Evolutionary conservation across 805 yeast genomes (phyloP).

Genomic region (Metschnikowia kunwiensis): DNA sequence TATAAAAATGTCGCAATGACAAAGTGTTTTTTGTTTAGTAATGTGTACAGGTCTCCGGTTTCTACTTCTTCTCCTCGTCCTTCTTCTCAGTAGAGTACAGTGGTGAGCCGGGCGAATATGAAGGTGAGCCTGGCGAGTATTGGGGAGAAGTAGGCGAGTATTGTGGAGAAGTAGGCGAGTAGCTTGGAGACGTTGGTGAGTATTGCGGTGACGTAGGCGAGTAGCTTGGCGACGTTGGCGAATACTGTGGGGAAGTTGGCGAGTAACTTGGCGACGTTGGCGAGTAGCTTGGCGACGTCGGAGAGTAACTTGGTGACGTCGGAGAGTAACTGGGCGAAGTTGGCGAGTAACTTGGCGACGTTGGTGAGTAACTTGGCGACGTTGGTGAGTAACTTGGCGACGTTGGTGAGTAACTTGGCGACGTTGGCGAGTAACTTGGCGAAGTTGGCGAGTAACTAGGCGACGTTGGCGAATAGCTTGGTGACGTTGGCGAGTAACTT

Average conservation of each 20-base stretch:
- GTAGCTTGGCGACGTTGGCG: conserved; percentile 53
- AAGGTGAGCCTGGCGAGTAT: conserved; percentile 57
- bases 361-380: conserved; percentile 27
- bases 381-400: conserved; percentile 28
- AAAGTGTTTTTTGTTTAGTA: conserved; percentile 1
- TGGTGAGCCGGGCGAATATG: conserved; percentile 35
- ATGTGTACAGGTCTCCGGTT: conserved; percentile 6
- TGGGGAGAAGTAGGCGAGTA: conserved; percentile 36
- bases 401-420: conserved; percentile 28
- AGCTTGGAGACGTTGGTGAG: conserved; percentile 26
- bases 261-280: conserved; percentile 24
- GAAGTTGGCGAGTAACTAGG: conserved; percentile 28
- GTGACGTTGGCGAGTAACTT: conserved; percentile 56
- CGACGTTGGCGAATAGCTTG: conserved; percentile 20
- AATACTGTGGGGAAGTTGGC: conserved; percentile 46
- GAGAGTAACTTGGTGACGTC: conserved; percentile 26
- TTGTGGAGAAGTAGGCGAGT: conserved; percentile 26
- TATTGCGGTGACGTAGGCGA: conserved; percentile 49
- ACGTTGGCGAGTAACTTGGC: conserved; percentile 27
- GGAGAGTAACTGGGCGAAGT: conserved; percentile 26
- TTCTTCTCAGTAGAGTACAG: conserved; percentile 15
- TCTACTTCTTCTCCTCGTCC: conserved; percentile 17
- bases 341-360: conserved; percentile 28
- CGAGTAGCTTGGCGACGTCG: conserved; percentile 22
- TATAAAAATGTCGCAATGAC: background rate